Percentiles rank a stretch among this genome's conserved stretches.
phyloP scores from a whole-genome alignment of 148 eudicot genomes.

The Rhododendron kiyosumense region DNA sequence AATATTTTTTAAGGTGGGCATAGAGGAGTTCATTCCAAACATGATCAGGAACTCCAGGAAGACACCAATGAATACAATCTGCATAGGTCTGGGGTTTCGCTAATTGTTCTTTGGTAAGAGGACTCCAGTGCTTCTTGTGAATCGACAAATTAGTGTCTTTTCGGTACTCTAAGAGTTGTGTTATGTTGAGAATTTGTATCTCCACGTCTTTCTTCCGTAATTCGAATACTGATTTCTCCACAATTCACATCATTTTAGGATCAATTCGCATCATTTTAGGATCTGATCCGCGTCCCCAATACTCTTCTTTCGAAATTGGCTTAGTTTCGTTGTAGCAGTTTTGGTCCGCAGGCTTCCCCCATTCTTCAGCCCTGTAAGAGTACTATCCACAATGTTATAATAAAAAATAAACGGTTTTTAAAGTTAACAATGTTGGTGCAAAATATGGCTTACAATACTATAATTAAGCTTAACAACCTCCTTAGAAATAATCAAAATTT shows the following conservation, averaged over 20 bases:
- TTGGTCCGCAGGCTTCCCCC: neutral
- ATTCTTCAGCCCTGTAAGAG: neutral
- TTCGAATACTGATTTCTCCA: neutral
- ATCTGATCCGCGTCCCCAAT: neutral
- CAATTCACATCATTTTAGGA: too few species aligned
- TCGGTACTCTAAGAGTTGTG: neutral
- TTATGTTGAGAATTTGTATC: neutral
- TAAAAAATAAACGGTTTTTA: too few species aligned
- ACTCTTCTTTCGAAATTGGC: neutral
- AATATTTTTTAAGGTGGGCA: conserved; percentile 16
- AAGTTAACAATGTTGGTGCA: too few species aligned
- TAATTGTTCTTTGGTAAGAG: neutral
- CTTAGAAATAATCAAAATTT: too few species aligned
- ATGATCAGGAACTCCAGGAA: conserved; percentile 88
- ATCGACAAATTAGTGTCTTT: neutral
- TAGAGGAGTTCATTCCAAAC: conserved; percentile 74
- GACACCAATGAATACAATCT: conserved; percentile 91
- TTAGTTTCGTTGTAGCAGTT: neutral
- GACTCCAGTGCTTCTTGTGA: neutral
- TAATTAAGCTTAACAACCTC: too few species aligned
- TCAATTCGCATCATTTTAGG: neutral
- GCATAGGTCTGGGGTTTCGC: conserved; percentile 18
- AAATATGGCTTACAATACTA: too few species aligned
- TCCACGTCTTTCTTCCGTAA: neutral
- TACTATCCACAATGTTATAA: too few species aligned